Percentiles rank a stretch among this genome's conserved stretches.
phyloP scores from a whole-genome alignment of 1,284 basidiomycete genomes.

The Pseudozyma sp. region DNA sequence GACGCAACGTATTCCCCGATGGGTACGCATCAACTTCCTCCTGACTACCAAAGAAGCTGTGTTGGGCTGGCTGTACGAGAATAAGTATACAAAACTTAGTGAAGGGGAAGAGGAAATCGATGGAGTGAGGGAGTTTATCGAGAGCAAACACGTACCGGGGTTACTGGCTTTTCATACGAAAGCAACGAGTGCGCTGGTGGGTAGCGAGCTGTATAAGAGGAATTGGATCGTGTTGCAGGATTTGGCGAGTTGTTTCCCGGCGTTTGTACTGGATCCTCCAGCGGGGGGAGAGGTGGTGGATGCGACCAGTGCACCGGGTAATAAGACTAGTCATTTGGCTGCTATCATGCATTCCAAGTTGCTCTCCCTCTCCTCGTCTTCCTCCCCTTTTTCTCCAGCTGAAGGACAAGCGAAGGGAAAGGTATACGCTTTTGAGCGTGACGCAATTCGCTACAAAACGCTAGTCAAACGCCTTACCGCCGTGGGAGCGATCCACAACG shows the following conservation, averaged over 20 bases:
- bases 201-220: slow-evolving; percentile 73
- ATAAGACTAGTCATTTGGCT: slow-evolving; percentile 94
- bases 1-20: slow-evolving; percentile 58
- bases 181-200: slow-evolving; percentile 56
- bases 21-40: slow-evolving; percentile 62
- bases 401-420: not conserved
- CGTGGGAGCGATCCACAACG: slow-evolving; percentile 16
- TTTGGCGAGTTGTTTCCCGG: slow-evolving; percentile 97
- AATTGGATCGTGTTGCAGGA: slow-evolving; percentile 93
- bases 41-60: slow-evolving; percentile 69
- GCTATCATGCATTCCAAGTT: slow-evolving; percentile 73
- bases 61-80: slow-evolving; percentile 74
- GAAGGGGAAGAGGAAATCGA: slow-evolving; percentile 40
- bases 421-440: slow-evolving; percentile 60
- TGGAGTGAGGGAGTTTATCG: slow-evolving; percentile 65
- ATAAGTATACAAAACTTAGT: slow-evolving; percentile 46
- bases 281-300: slow-evolving; percentile 77
- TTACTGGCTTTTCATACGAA: slow-evolving; percentile 81
- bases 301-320: slow-evolving; percentile 95
- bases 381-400: not conserved
- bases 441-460: slow-evolving; percentile 35
- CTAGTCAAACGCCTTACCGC: slow-evolving; percentile 26
- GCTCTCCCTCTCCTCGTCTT: too few species aligned
- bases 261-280: slow-evolving; percentile 73
- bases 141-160: slow-evolving; percentile 77